Base-by-base conservation (phyloP, 2,329 filamentous ascomycete species). In the Lachnellula arida region DNA sequence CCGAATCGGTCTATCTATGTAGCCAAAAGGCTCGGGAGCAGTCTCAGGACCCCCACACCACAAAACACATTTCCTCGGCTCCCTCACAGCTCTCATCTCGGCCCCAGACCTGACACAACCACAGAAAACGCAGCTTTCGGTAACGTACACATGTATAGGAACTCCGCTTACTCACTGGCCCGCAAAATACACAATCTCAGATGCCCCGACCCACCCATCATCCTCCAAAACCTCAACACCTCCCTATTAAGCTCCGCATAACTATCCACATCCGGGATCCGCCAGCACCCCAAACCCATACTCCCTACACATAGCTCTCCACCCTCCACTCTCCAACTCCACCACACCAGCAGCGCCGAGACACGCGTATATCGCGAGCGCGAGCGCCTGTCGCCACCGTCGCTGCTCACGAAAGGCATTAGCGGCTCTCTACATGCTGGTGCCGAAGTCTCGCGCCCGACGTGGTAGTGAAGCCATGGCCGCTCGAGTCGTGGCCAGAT, bases 351-450 rank as follows among this genome's bases (percentile, higher is more conserved):
- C 46, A 85, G 69, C 11, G 82, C 81, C 5, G 80, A 83, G 9
- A 81, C 80, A 52, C 75, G 76, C 3, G 72, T 74, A 58, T 86
- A 84, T 3, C n/a, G n/a, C n/a, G n/a, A n/a, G n/a, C 76, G 76
- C 3, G 75, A 73, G 50, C 75, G 76, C 60, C 81, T 77, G 34
- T 80, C 79, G 67, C 84, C 81, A 55, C 79, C 77, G n/a, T n/a
- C n/a, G n/a, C n/a, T n/a, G n/a, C n/a, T n/a, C n/a, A 65, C 82
- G 80, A 61, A 85, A 83, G 58, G 83, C 74, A 76, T 84, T 84
- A 60, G 82, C 81, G 51, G 82, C 82, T 76, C 84, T 81, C 66
- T 85, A 82, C 34, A 85, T 76, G 70, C 84, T 37, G 9, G 50
- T 40, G 1, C 54, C 52, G 19, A 60, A 59, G 6, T 55, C 49